Base-by-base conservation (phyloP, 2,329 filamentous ascomycete genomes). In the Colletotrichum somersetense region DNA sequence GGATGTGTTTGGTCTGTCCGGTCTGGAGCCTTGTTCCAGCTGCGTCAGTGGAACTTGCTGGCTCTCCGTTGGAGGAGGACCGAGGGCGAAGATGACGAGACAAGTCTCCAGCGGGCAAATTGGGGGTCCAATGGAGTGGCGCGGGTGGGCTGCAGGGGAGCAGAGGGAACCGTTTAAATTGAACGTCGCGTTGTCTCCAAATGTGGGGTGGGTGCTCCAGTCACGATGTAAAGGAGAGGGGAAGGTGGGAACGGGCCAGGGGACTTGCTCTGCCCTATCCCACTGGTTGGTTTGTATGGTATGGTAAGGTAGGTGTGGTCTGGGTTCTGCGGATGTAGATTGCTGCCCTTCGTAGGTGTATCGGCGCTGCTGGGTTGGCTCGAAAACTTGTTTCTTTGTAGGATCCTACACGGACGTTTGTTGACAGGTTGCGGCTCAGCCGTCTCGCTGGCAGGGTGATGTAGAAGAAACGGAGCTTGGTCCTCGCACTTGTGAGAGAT, bases 71-170 rank as follows among this genome's bases (percentile, higher is more conserved):
- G 42, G 53, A 61, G 66, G 65, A 48, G 66, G 65, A 48, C 67
- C 55, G 46, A 56, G 50, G 35, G 59, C 52, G 53, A 69, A 61
- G 66, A 64, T 61, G 66, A 69, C 55, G 40, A 52, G 40, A 63
- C 56, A 64, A 64, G 55, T 65, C 69, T 72, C 69, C 70, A 72
- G 70, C 69, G 44, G 55, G 70, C 66, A 65, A 69, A 65, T 65
- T 72, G 70, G 70, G 69, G 59, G 66, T 72, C 66, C 66, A 72
- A 61, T 61, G 40, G 52, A 72, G 59, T 72, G 70, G 70, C 66
- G 52, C 50, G 61, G 46, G 57, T 26, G 67, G 57, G 33, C 50
- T 58, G n/a, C 62, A 67, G 35, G 35, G 59, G 65, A 62, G 30
- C 2, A 30, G 38, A 40, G 14, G 62, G 69, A 52, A 50, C 48